phyloP scores from a whole-genome alignment of 106 monocot species.

The Dioscorea alata region DNA sequence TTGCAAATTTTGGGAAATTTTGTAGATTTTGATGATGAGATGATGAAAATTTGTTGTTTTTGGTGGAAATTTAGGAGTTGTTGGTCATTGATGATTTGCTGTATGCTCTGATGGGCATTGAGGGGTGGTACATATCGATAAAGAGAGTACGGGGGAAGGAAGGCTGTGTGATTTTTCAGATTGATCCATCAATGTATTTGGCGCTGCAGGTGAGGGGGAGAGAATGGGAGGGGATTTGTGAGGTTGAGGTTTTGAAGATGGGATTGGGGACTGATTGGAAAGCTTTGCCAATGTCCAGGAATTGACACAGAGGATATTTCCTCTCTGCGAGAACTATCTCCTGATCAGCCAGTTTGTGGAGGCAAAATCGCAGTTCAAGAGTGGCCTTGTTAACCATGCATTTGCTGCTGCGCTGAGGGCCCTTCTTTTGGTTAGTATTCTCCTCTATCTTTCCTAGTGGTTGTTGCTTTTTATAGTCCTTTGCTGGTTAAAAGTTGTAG shows the following conservation, averaged over 20 bases:
- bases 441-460: neutral
- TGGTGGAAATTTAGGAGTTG: conserved; percentile 58
- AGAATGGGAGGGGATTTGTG: neutral
- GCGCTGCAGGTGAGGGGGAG: conserved; percentile 60
- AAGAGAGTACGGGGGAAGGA: conserved; percentile 66
- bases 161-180: conserved; percentile 58
- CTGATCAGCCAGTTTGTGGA: conserved; percentile 82
- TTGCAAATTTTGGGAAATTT: neutral
- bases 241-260: neutral
- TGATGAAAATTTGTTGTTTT: neutral
- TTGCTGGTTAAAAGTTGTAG: no score
- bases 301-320: conserved; percentile 68
- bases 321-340: conserved; percentile 77
- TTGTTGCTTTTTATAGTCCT: no score
- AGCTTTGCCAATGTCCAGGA: conserved; percentile 48
- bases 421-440: conserved; percentile 61
- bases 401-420: conserved; percentile 86
- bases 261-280: no score
- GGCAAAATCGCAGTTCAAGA: conserved; percentile 77
- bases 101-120: conserved; percentile 78
- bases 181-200: conserved; percentile 80
- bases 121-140: conserved; percentile 88
- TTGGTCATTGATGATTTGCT: conserved; percentile 89
- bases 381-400: conserved; percentile 90
- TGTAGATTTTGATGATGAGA: neutral